Base-by-base conservation (phyloP, 176 grass and related monocot species). In the Paspalum vaginatum region DNA sequence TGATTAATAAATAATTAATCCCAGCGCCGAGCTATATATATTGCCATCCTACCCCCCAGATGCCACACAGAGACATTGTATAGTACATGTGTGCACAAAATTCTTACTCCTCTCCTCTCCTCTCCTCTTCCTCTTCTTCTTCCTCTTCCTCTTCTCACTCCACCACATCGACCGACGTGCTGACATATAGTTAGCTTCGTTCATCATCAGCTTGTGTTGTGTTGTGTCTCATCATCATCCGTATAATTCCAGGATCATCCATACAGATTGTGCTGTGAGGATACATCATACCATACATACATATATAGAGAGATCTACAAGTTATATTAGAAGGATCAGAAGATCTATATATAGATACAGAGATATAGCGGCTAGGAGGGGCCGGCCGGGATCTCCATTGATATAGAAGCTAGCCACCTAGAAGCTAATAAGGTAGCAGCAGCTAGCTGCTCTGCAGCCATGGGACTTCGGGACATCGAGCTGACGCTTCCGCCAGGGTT, bases 381-480 rank as follows among this genome's bases (percentile, higher is more conserved):
- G 3, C 2, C 1, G 32, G 3, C 2, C 1, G 32, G 32, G 32
- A 32, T 32, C 32, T 32, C 32, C 32, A 64, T 3, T 1, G 14
- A 62, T 48, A 63, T 20, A 58, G 64, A n/a, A 32, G 32, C 8
- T 2, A 50, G 37, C 21, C 8, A 73, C n/a, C 65, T 11, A 75
- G 9, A 16, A 21, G 52, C 6, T 9, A 17, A 10, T 6, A 11
- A 11, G 53, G 11, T 4, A 44, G 43, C 21, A 25, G 11, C 21
- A 25, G 15, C 32, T 47, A 37, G 48, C 0, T 13, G 1, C 25
- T 5, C 4, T 6, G 65, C 11, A 62, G 27, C 20, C 25, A 93
- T 93, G 91, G 91, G 91, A 9, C 78, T 93, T 44, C 79, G 85
- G 68, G 84, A 93, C 76, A 91, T 93, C 64, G 91, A 91, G 82